Percentiles rank a stretch among this genome's conserved stretches.
Evolutionary conservation across 148 eudicot genomes (phyloP).

Genomic region (Euryodendron excelsum): DNA sequence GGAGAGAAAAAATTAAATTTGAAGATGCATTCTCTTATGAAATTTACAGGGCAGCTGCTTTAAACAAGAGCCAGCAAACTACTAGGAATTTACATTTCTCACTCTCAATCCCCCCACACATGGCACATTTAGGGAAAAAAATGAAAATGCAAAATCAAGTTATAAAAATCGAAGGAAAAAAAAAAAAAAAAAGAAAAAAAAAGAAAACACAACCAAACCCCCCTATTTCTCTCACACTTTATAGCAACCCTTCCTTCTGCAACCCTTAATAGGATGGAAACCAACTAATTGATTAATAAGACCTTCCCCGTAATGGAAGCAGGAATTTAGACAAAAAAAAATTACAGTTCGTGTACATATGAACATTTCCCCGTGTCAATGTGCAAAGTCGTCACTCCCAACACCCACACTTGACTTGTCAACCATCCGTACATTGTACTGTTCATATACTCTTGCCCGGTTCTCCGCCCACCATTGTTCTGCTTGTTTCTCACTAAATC

Average conservation of each 20-base stretch:
- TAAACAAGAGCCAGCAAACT: constrained; percentile 40
- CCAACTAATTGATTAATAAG: constrained; percentile 22
- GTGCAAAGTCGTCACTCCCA: constrained; percentile 56
- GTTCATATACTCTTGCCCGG: constrained; percentile 80
- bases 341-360: constrained; percentile 24
- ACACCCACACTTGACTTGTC: constrained; percentile 87
- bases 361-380: constrained; percentile 33
- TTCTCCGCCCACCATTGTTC: constrained; percentile 99
- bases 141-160: constrained; percentile 29
- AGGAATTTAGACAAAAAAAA: constrained; percentile 8
- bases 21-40: constrained; percentile 36
- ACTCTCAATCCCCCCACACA: constrained; percentile 38
- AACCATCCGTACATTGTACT: constrained; percentile 75
- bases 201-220: constrained; percentile 21
- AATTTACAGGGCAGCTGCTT: constrained; percentile 57
- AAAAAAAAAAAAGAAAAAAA: constrained; percentile 18
- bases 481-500: constrained; percentile 96
- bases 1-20: background rate
- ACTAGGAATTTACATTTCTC: constrained; percentile 62
- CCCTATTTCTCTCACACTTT: constrained; percentile 19
- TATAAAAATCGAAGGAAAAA: constrained; percentile 23
- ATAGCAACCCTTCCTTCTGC: constrained; percentile 18
- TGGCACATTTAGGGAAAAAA: constrained; percentile 17
- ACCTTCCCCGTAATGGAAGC: constrained; percentile 17
- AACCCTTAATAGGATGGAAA: constrained; percentile 12